Conservation (phyloP, 345 rosid species). For the Linum trigynum region DNA sequence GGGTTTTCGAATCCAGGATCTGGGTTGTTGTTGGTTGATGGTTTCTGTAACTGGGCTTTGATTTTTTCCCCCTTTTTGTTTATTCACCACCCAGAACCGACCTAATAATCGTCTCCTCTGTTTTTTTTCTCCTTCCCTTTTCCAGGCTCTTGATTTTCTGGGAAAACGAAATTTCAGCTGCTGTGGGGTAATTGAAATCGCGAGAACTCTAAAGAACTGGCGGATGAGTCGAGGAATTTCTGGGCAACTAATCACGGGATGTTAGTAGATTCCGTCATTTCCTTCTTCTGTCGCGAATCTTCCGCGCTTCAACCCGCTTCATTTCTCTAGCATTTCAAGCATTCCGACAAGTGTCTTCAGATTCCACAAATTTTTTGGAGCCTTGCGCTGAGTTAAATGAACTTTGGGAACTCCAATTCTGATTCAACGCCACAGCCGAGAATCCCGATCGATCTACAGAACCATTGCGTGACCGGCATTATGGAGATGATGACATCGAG, state of each 20-base stretch:
- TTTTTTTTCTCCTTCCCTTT: too few species aligned
- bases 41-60: neutral
- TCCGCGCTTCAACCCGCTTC: neutral
- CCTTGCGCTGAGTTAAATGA: conserved; percentile 16
- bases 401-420: conserved; percentile 14
- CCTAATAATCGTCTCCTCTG: too few species aligned
- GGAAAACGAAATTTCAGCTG: too few species aligned
- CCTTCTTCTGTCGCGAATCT: neutral
- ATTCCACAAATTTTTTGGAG: neutral
- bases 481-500: conserved; percentile 25
- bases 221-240: neutral
- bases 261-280: neutral
- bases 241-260: neutral
- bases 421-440: conserved; percentile 6
- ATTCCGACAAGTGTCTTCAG: neutral
- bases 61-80: too few species aligned
- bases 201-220: too few species aligned
- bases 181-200: too few species aligned
- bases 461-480: conserved; percentile 16
- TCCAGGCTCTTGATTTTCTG: too few species aligned
- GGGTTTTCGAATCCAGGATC: too few species aligned
- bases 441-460: conserved; percentile 15
- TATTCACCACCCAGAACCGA: too few species aligned
- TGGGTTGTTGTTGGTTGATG: neutral
- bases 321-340: neutral